Conservation (phyloP, 2,329 filamentous ascomycete species). For the Fusarium foetens region DNA sequence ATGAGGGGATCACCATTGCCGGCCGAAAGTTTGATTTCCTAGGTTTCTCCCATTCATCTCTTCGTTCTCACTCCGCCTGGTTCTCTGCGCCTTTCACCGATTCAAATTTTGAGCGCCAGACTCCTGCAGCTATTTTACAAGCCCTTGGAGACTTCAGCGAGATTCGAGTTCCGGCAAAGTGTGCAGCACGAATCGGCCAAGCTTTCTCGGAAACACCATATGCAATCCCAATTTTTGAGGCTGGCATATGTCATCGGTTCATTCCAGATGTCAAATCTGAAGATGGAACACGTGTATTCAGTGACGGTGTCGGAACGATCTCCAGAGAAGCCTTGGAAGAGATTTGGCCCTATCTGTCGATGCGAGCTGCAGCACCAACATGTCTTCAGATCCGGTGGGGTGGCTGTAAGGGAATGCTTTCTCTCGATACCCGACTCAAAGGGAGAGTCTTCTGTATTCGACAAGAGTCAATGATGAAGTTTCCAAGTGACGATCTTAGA, state of each 20-base stretch:
- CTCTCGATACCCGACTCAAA: constrained; percentile 69
- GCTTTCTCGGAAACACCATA: constrained; percentile 80
- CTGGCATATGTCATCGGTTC: constrained; percentile 46
- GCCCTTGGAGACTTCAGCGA: constrained; percentile 61
- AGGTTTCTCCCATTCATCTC: constrained; percentile 82
- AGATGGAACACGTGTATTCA: constrained; percentile 70
- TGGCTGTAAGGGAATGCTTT: constrained; percentile 82
- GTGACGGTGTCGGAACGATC: constrained; percentile 82
- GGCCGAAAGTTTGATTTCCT: constrained; percentile 73
- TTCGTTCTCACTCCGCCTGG: constrained; percentile 78
- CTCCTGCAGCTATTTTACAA: constrained; percentile 57
- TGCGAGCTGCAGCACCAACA: constrained; percentile 63
- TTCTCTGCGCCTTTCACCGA: constrained; percentile 61
- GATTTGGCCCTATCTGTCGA: constrained; percentile 67
- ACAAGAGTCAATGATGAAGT: constrained; percentile 81
- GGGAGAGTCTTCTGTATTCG: constrained; percentile 72
- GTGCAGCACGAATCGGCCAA: constrained; percentile 69
- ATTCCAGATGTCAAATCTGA: constrained; percentile 64
- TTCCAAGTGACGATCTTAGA: constrained; percentile 62
- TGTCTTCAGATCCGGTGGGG: constrained; percentile 79
- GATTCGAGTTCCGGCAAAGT: constrained; percentile 65
- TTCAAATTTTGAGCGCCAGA: constrained; percentile 46
- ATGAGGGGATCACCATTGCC: constrained; percentile 69
- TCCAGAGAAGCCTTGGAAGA: constrained; percentile 67
- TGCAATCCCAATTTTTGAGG: constrained; percentile 62